Percentiles rank a stretch among this genome's conserved stretches.
phyloP scores from a whole-genome alignment of 176 grass and related monocot species.

The Carex kokanica region DNA sequence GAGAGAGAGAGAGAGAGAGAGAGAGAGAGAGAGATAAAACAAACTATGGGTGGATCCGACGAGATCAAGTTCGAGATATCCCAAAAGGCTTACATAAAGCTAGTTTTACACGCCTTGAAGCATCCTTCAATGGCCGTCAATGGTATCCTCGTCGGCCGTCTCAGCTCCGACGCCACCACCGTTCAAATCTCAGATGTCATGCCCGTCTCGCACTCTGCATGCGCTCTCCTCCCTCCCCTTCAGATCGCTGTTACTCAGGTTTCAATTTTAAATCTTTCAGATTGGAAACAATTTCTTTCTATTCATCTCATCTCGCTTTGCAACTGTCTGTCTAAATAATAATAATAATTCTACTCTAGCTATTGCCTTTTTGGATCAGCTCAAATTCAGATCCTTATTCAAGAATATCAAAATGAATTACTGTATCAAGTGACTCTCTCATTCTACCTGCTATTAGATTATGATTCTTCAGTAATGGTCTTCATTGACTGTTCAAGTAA shows the following conservation, averaged over 20 bases:
- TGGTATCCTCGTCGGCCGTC: slow-evolving; percentile 77
- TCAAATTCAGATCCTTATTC: background rate
- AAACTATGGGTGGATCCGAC: slow-evolving; percentile 51
- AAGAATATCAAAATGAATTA: background rate
- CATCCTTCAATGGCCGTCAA: slow-evolving; percentile 67
- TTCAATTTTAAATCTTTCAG: background rate
- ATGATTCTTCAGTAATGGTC: background rate
- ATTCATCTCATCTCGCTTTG: background rate
- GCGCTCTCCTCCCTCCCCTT: slow-evolving; percentile 82
- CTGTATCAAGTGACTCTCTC: background rate
- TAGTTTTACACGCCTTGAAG: slow-evolving; percentile 87
- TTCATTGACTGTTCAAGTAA: background rate
- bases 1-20: background rate
- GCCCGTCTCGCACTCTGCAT: slow-evolving; percentile 71
- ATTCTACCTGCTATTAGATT: background rate
- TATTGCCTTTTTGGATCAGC: background rate
- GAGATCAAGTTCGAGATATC: slow-evolving; percentile 70
- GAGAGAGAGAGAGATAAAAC: background rate
- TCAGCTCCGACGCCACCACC: slow-evolving; percentile 39
- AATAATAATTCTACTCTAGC: slow-evolving; percentile 1
- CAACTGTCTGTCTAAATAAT: background rate
- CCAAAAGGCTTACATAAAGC: slow-evolving; percentile 86
- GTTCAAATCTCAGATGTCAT: slow-evolving; percentile 63
- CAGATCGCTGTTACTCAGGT: slow-evolving; percentile 85
- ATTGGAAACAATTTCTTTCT: background rate